Conservation (phyloP, 768 basidiomycete species). For the Suillus fuscotomentosus region DNA sequence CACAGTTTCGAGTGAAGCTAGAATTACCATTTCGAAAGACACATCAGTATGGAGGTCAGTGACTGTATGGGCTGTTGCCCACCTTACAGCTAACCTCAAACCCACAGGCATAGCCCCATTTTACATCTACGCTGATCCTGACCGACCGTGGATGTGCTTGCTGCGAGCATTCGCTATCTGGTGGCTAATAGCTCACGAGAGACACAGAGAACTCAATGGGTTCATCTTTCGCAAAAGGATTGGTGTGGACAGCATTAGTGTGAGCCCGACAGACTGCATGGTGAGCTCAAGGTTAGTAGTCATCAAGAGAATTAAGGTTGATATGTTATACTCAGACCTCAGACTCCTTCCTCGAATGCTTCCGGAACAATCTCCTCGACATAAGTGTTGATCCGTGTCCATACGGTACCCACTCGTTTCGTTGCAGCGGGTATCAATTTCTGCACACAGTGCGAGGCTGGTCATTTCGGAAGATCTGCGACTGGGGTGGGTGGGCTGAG, state of each 20-base stretch:
- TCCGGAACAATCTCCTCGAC: conserved; percentile 41
- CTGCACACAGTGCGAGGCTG: conserved; percentile 30
- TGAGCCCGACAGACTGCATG: too few relatives aligned
- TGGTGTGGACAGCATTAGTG: neutral
- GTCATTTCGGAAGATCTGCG: conserved; percentile 38
- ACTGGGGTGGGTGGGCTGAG: conserved; percentile 44
- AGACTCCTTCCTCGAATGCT: conserved; percentile 38
- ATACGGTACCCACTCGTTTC: conserved; percentile 32
- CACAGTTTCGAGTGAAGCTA: conserved; percentile 15
- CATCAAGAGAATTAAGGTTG: too few relatives aligned
- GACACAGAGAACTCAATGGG: neutral
- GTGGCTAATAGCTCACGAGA: conserved; percentile 10
- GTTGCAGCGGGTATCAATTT: conserved; percentile 39
- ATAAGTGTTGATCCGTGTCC: conserved; percentile 35
- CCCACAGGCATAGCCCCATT: conserved; percentile 30
- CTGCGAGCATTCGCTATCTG: conserved; percentile 33
- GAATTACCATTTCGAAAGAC: conserved; percentile 29
- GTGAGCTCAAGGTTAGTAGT: too few relatives aligned
- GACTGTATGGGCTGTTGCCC: neutral
- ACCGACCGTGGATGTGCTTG: conserved; percentile 32
- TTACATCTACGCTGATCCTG: conserved; percentile 20
- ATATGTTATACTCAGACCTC: neutral
- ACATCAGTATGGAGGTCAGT: conserved; percentile 29
- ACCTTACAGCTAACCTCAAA: neutral
- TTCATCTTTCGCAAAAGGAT: conserved; percentile 4